These are phyloP conservation scores for Mycena rosella DNA, from an alignment of 768 basidiomycete species.

Conservation along the genomic window DNA sequence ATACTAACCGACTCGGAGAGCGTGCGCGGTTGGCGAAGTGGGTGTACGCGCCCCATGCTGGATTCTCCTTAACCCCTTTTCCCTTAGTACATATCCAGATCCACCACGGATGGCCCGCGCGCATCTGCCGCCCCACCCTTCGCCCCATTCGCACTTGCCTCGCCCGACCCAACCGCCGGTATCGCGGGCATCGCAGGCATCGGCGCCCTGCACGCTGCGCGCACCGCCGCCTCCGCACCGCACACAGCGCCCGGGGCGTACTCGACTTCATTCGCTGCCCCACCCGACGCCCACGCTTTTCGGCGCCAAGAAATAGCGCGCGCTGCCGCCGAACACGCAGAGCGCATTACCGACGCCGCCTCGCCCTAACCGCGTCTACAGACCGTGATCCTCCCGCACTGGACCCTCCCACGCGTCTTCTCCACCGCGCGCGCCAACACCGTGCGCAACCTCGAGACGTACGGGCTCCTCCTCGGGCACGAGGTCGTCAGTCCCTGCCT, in stretches of 20 bases:
- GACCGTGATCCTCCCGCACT: constrained; percentile 64
- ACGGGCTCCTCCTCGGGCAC: constrained; percentile 86
- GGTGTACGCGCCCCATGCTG: too few relatives aligned
- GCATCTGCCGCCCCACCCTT: constrained; percentile 7
- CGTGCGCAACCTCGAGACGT: constrained; percentile 83
- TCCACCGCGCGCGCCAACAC: constrained; percentile 86
- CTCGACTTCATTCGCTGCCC: constrained; percentile 4
- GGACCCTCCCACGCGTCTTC: too few relatives aligned
- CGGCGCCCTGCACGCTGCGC: constrained; percentile 2
- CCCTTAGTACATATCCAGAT: too few relatives aligned
- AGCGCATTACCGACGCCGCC: too few relatives aligned
- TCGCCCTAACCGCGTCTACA: too few relatives aligned
- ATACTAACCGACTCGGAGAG: constrained; percentile 7
- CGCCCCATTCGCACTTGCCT: too few relatives aligned
- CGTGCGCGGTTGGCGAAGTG: background rate
- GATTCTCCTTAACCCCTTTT: too few relatives aligned
- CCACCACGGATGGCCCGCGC: too few relatives aligned
- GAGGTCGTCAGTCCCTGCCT: constrained; percentile 42
- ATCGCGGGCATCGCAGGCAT: background rate
- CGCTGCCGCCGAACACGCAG: too few relatives aligned
- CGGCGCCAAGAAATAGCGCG: too few relatives aligned
- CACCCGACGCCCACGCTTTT: too few relatives aligned
- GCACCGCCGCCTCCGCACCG: constrained; percentile 13
- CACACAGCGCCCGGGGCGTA: background rate
- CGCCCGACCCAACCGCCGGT: too few relatives aligned